Base-by-base conservation (phyloP, 495 filamentous ascomycete genomes). In the Penicillium coffeae region DNA sequence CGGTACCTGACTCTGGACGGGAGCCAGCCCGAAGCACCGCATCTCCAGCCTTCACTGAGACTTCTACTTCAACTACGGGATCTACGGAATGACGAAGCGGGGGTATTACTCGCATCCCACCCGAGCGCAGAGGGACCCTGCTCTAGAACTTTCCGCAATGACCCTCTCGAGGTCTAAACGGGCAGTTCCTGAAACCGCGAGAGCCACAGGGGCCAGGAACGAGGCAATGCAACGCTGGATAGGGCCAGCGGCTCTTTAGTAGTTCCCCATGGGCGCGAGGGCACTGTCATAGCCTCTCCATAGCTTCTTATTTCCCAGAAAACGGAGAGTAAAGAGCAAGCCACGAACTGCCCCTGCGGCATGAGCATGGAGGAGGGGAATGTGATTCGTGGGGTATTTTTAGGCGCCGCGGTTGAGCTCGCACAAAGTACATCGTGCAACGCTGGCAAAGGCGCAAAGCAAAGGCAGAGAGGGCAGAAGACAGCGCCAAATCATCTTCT, bases 361-460 rank as follows among this genome's bases (percentile, higher is more conserved):
- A n/a, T n/a, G n/a, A n/a, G n/a, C n/a, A n/a, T n/a, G n/a, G n/a
- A n/a, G n/a, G n/a, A n/a, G n/a, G n/a, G n/a, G n/a, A n/a, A 30
- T 4, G 25, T 30, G 25, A 50, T 54, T 54, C 42, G 52, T 35
- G 8, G n/a, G 42, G 36, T 54, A 50, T 50, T 54, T 50, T 54
- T 54, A 54, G 47, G 12, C 36, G 34, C 34, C 44, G 48, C 47
- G 47, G 14, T 18, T 42, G 16, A 30, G 34, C 40, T 10, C 38
- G 19, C 38, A 40, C 47, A 50, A 45, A 41, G 45, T n/a, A 21
- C 18, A 44, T 49, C 33, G 40, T 54, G 51, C 46, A 41, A 54
- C 51, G 43, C 21, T 18, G 21, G 33, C 18, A 16, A 34, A 39
- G 47, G 38, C 12, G 15, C 32, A 30, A 30, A 47, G 33, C 16